phyloP scores from a whole-genome alignment of 345 rosid species.

The Heritiera fomes region DNA sequence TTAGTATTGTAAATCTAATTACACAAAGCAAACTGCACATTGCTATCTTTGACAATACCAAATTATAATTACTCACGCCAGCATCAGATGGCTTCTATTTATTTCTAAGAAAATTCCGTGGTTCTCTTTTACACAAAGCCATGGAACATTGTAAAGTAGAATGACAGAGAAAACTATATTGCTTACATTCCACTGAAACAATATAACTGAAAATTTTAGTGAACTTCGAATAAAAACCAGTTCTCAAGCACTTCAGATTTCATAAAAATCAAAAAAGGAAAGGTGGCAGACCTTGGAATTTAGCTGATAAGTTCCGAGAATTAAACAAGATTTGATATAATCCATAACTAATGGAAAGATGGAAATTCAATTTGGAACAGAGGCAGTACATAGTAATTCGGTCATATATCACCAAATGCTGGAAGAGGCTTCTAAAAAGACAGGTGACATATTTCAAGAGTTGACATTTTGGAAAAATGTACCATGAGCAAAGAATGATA shows the following conservation, averaged over 20 bases:
- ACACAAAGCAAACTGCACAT: background rate
- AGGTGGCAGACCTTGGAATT: background rate
- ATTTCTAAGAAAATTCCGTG: background rate
- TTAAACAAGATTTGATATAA: background rate
- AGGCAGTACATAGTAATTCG: background rate
- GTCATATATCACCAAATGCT: background rate
- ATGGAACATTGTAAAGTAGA: background rate
- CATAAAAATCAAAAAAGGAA: background rate
- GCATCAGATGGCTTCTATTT: background rate
- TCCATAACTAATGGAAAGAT: background rate
- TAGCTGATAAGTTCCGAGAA: background rate
- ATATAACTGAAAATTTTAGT: background rate
- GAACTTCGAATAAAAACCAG: background rate
- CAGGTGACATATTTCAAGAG: background rate
- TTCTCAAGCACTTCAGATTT: slow-evolving; percentile 3
- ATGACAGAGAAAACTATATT: background rate
- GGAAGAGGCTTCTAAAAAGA: background rate
- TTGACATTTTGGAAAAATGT: background rate
- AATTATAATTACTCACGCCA: background rate
- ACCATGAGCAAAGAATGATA: slow-evolving; percentile 33
- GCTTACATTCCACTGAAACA: background rate
- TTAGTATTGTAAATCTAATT: background rate
- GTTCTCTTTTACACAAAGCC: background rate
- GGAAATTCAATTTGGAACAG: background rate
- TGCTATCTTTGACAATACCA: background rate